Base-by-base conservation (phyloP, 1,139 yeast species). In the Yamadazyma songkhlaensis region DNA sequence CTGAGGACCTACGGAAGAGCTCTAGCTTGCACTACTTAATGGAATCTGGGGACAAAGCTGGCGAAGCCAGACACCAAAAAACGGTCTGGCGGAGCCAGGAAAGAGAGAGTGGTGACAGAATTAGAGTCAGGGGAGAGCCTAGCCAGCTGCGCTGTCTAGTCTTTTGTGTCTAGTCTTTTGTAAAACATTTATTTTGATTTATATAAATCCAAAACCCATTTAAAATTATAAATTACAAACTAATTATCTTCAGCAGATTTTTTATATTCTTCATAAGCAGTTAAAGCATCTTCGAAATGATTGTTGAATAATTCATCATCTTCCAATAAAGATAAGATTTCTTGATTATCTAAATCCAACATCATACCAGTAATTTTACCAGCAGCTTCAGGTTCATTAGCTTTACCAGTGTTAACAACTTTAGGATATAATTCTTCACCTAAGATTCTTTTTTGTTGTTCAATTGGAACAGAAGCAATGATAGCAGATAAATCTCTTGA, bases 311-410 rank as follows among this genome's bases (percentile, higher is more conserved):
- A 79, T 55, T 81, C 90, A 50, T 88, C 96, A 62, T 90, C 95
- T 59, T 84, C 92, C 64, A 87, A 81, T 64, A 92, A 77, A 48
- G 86, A 84, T 61, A 90, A 72, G 57, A 94, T 86, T 72, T 92
- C 97, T 60, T 81, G 81, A 70, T 86, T 87, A 61, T 89, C 95
- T 81, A 92, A 83, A 64, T 90, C 97, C 63, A 92, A 81, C 77
- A 92, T 82, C 98, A 92, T 92, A 74, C 97, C 98, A 53, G 99
- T 92, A 64, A 92, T 89, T 78, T 90, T 92, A 72, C 97, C 96
- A 53, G 97, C 97, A 61, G 96, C 90, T 69, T 88, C 96, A 47
- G 87, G 87, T 61, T 87, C 95, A 56, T 76, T 77, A 48, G 81
- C 82, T 65, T 85, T 83, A 61, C 95, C 95, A 60, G 92, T 86